Percentiles rank a stretch among this genome's conserved stretches.
Conservation (phyloP, 163 green algal species). For the Chlamydomonas reinhardtii region DNA sequence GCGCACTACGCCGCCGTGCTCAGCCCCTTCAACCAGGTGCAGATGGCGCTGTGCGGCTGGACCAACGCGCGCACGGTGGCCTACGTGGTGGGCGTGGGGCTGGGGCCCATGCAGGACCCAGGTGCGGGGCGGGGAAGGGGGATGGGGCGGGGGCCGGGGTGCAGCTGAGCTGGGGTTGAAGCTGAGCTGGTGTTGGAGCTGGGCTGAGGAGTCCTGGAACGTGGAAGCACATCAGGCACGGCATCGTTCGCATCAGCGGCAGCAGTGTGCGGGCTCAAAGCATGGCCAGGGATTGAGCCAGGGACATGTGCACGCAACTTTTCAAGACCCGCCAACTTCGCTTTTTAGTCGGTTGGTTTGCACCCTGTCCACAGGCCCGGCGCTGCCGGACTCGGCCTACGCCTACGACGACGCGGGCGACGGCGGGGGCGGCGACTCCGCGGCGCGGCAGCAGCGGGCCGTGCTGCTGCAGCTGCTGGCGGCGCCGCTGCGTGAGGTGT, state of each 20-base stretch:
- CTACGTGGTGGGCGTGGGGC: slow-evolving; percentile 33
- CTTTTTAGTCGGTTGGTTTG: too few relatives aligned
- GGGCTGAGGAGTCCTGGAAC: too few relatives aligned
- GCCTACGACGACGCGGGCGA: neutral
- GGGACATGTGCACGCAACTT: too few relatives aligned
- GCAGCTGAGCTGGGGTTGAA: too few relatives aligned
- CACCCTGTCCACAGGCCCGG: neutral
- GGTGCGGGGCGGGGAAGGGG: neutral
- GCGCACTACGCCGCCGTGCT: slow-evolving; percentile 35
- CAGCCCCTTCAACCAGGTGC: slow-evolving; percentile 34
- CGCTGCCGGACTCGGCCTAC: slow-evolving; percentile 10
- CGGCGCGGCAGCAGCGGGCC: slow-evolving; percentile 1
- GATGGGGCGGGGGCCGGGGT: neutral
- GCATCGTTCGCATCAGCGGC: too few relatives aligned
- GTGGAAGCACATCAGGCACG: too few relatives aligned
- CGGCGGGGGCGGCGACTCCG: neutral
- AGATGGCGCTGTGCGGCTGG: slow-evolving; percentile 36
- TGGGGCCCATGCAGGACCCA: slow-evolving; percentile 23
- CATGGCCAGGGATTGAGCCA: too few relatives aligned
- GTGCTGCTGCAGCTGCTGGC: slow-evolving; percentile 44
- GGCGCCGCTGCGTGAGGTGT: slow-evolving; percentile 18
- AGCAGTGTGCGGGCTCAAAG: too few relatives aligned
- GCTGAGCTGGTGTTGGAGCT: too few relatives aligned
- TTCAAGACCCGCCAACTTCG: too few relatives aligned
- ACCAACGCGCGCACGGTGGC: slow-evolving; percentile 37